Evolutionary conservation across 208 protist genomes (phyloP), one percentile per base, ranked within the genome.

Genomic region (Acanthamoeba divionensis): DNA sequence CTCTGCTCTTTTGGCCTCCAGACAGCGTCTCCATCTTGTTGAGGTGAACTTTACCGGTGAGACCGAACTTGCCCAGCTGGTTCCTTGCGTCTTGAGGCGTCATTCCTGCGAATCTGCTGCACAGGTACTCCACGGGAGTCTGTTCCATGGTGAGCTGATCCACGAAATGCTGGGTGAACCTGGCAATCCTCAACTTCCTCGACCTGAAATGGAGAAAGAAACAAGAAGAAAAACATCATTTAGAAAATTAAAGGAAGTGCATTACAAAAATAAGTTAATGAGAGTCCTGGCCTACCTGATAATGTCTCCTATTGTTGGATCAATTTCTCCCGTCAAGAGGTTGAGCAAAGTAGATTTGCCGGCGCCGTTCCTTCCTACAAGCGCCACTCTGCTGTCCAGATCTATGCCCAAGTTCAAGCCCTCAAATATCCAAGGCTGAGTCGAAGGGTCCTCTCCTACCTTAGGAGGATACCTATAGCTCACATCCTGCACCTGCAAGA

Each of bases 111-210:
- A 98, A 98, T 91, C 98, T 95, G 83, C 96, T 86, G 50, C 91
- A 91, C 94, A 99, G 97, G 95, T 97, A 99, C 93, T 99, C 95
- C 9, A 99, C 91, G 36, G 98, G 96, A 0, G 96, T 98, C 18
- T 97, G 92, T n/a, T 96, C 92, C 92, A 98, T 97, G 90, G 98
- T 94, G 48, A 99, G 97, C 90, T 98, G 95, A 89, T 99, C 98
- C 10, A 98, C 98, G 92, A 98, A 98, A 94, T 99, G 98, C 95
- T 99, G 98, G 89, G 96, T 95, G 94, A 98, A 99, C 66, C 95
- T 95, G 31, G 96, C 98, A 91, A 99, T 97, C 41, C 97, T 21
- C 12, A 96, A 80, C 73, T 96, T 95, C 90, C 97, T 96, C 79
- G 90, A 77, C 15, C 18, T 12, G 21, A 36, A 82, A 2, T 7